Conservation (phyloP, 208 protist species). For the Naegleria gruberi region DNA sequence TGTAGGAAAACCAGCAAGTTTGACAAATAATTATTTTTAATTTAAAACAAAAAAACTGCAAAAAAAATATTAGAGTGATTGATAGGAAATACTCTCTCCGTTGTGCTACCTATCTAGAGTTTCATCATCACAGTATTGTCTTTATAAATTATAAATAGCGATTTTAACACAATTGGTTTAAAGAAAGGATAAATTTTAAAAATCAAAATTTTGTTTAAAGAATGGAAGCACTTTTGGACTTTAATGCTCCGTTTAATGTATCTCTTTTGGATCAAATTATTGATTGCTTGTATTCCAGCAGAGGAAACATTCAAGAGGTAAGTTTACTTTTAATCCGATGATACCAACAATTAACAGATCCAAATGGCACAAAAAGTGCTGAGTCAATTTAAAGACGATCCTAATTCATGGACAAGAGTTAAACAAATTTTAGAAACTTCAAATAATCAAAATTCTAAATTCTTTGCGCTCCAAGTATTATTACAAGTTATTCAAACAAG, state of each 20-base stretch:
- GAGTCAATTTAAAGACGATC: neutral
- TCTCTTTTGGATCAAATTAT: neutral
- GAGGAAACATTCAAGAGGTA: neutral
- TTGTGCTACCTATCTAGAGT: no score
- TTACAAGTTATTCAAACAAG: neutral
- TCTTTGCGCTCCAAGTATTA: neutral
- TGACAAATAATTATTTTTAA: no score
- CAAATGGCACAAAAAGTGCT: neutral
- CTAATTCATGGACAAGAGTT: neutral
- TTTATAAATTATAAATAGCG: no score
- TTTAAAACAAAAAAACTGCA: no score
- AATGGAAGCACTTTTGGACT: constrained; percentile 20
- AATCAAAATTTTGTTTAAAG: no score
- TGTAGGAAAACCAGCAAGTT: no score
- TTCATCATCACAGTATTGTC: no score
- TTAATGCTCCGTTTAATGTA: constrained; percentile 9
- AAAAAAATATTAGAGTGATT: no score
- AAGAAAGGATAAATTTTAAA: no score
- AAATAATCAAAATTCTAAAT: constrained; percentile 13
- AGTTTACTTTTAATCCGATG: neutral
- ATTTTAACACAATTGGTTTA: no score
- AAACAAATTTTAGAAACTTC: neutral
- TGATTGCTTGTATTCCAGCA: neutral
- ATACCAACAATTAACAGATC: neutral
- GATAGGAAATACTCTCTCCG: no score